These are phyloP conservation scores for Gossypium sturtianum DNA, from an alignment of 345 rosid species.

Conservation along the genomic window DNA sequence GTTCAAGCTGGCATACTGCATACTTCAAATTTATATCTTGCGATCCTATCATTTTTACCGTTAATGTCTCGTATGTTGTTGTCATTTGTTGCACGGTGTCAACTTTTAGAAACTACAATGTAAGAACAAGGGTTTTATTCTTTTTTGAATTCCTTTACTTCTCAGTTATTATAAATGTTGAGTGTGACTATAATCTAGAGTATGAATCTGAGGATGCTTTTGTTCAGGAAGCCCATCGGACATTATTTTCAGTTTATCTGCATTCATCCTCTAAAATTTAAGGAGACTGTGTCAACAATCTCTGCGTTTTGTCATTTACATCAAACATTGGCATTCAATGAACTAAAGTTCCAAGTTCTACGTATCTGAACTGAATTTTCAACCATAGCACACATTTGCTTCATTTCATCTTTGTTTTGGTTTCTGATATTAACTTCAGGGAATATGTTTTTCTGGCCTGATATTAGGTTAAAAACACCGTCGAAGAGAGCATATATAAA, in stretches of 20 bases:
- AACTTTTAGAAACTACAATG: not conserved
- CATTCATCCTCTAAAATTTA: not conserved
- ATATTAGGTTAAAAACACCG: conserved; percentile 64
- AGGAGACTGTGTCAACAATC: not conserved
- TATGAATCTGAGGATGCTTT: not conserved
- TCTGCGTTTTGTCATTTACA: not conserved
- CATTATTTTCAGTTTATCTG: not conserved
- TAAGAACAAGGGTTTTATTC: not conserved
- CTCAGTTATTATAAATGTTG: not conserved
- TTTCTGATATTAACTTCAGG: not conserved
- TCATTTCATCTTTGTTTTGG: not conserved
- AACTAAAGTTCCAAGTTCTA: not conserved
- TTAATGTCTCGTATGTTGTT: not conserved
- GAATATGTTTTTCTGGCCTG: conserved; percentile 11
- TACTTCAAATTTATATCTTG: not conserved
- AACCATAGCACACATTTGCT: not conserved
- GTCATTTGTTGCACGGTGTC: not conserved
- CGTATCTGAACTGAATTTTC: not conserved
- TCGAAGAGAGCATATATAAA: conserved; percentile 90
- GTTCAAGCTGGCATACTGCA: not conserved
- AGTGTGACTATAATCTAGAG: not conserved
- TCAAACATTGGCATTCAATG: not conserved
- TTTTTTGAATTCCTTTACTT: not conserved
- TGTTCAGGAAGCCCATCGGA: not conserved
- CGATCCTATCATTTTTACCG: not conserved